phyloP scores from a whole-genome alignment of 331 rosid genomes.

The Acacia pycnantha region DNA sequence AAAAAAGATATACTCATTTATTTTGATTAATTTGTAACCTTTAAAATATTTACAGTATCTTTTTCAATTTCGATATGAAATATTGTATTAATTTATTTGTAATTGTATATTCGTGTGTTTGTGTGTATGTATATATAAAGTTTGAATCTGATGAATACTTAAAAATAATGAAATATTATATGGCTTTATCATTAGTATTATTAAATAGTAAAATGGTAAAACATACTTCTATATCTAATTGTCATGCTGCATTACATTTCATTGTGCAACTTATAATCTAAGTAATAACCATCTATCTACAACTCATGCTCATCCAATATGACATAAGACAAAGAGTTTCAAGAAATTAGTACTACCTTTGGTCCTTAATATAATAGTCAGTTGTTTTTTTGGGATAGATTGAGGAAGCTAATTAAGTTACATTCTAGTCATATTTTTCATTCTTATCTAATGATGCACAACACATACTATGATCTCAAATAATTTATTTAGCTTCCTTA shows the following conservation, averaged over 20 bases:
- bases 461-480: no score
- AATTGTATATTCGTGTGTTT: background rate
- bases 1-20: background rate
- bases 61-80: background rate
- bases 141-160: background rate
- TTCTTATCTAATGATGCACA: no score
- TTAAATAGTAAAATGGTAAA: background rate
- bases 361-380: no score
- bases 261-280: background rate
- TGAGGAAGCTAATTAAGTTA: no score
- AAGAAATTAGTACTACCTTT: constrained; percentile 17
- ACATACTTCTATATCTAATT: background rate
- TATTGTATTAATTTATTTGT: background rate
- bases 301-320: constrained; percentile 17
- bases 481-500: no score
- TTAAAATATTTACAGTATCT: background rate
- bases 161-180: background rate
- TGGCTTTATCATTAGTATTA: background rate
- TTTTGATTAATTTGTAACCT: background rate
- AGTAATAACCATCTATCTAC: background rate
- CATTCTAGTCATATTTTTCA: no score
- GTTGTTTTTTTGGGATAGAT: no score
- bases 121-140: background rate
- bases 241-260: background rate
- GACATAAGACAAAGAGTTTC: background rate